These are phyloP conservation scores for Fusarium kyushuense DNA, from an alignment of 2,329 filamentous ascomycete genomes.

Conservation along the genomic window DNA sequence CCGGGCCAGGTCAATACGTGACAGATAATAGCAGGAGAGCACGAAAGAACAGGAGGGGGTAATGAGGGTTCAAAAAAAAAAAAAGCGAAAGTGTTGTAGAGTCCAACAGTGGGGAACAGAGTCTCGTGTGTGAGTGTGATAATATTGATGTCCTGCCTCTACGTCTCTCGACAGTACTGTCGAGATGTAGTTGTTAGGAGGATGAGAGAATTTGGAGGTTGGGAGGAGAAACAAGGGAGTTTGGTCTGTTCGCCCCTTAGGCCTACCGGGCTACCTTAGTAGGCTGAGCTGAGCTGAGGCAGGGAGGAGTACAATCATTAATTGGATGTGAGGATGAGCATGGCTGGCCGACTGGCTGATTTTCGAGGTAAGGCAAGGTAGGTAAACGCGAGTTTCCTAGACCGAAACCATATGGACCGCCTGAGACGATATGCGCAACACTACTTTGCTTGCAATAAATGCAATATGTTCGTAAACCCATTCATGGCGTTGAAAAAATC, in stretches of 20 bases:
- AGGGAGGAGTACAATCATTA: slow-evolving; percentile 30
- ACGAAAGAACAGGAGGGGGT: slow-evolving; percentile 13
- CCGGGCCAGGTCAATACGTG: slow-evolving; percentile 10
- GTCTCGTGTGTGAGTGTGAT: slow-evolving; percentile 40
- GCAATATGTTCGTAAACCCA: slow-evolving; percentile 1
- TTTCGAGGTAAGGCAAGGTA: slow-evolving; percentile 19
- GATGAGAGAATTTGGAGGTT: slow-evolving; percentile 15
- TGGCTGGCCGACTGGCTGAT: slow-evolving; percentile 27
- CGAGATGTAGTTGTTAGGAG: slow-evolving; percentile 17
- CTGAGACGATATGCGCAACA: slow-evolving; percentile 18
- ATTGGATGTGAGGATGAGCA: slow-evolving; percentile 32
- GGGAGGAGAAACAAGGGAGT: slow-evolving; percentile 11
- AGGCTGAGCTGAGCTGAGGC: slow-evolving; percentile 10
- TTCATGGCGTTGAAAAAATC: neutral
- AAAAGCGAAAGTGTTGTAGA: slow-evolving; percentile 17
- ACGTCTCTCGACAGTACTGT: neutral
- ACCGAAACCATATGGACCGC: slow-evolving; percentile 27
- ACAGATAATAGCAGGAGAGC: slow-evolving; percentile 10
- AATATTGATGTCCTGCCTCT: neutral
- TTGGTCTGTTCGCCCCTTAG: slow-evolving; percentile 18
- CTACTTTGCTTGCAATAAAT: slow-evolving; percentile 6
- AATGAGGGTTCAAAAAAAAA: slow-evolving; percentile 10
- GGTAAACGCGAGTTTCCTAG: slow-evolving; percentile 35
- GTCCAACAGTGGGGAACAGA: slow-evolving; percentile 35
- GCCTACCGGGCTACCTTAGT: neutral